Evolutionary conservation across 2,329 filamentous ascomycete species (phyloP).

Genomic region (Pseudogymnoascus sp.): DNA sequence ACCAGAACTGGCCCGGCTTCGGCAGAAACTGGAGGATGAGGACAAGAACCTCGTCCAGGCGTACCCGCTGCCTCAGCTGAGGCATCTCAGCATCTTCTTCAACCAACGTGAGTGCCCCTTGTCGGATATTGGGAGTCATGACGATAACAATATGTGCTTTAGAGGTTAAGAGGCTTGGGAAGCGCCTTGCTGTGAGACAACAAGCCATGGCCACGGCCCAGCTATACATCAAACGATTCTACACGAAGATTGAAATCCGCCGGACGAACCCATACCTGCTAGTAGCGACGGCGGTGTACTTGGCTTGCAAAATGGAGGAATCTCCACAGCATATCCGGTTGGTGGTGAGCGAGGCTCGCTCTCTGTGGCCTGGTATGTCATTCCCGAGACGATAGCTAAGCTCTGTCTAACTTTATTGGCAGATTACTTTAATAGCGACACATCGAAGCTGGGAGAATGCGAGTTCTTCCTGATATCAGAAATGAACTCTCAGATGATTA

Average conservation of each 20-base stretch:
- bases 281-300: slow-evolving; percentile 84
- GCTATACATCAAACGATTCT: slow-evolving; percentile 90
- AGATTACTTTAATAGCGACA: slow-evolving; percentile 56
- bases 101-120: slow-evolving; percentile 60
- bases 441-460: slow-evolving; percentile 63
- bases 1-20: slow-evolving; percentile 65
- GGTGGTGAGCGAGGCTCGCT: slow-evolving; percentile 76
- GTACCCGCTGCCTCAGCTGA: slow-evolving; percentile 72
- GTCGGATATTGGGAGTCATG: neutral
- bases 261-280: slow-evolving; percentile 90
- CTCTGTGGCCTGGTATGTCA: slow-evolving; percentile 63
- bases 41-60: slow-evolving; percentile 66
- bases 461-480: slow-evolving; percentile 68
- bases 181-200: slow-evolving; percentile 71
- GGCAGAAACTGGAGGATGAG: slow-evolving; percentile 67
- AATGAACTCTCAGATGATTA: slow-evolving; percentile 64
- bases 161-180: slow-evolving; percentile 77
- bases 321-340: slow-evolving; percentile 91
- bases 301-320: slow-evolving; percentile 98
- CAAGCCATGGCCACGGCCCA: slow-evolving; percentile 92
- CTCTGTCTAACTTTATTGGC: slow-evolving; percentile 10
- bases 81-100: slow-evolving; percentile 84
- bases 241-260: slow-evolving; percentile 81
- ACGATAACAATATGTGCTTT: slow-evolving; percentile 13
- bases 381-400: slow-evolving; percentile 13